Evolutionary conservation across 2,329 filamentous ascomycete species (phyloP), one percentile per base, ranked within the genome.

Genomic region (Lachnellula hyalina): DNA sequence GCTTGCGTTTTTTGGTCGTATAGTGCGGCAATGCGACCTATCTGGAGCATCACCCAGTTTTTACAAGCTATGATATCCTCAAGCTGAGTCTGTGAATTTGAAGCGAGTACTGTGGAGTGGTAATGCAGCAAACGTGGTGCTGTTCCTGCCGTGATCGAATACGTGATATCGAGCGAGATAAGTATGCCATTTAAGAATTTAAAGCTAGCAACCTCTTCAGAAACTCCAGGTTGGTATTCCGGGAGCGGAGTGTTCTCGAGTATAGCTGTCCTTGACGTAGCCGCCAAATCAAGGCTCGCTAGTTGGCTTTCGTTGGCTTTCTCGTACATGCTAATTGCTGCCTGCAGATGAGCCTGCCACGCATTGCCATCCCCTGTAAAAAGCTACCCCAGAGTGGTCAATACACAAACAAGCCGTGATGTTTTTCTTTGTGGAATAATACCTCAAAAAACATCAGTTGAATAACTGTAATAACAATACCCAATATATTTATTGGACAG

Each of bases 361-460:
- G 14, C 17, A 19, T 7, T 19, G 19, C 9, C 17, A 42, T 19
- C 8, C 3, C 40, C 17, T 4, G 14, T 42, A 8, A 9, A 42
- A 5, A 42, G 40, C 40, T 42, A 42, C 11, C n/a, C 2, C 14
- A n/a, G 14, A 42, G 17, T 21, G 19, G 9, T 42, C 15, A 21
- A 6, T 17, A 17, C 7, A 15, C 15, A 15, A 8, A 15, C 2
- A 21, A 42, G 9, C 2, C 7, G 21, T 42, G 40, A 42, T 19
- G 19, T 5, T 5, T 42, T 21, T 6, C 11, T 23, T 12, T 46
- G 38, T 34, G 21, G 40, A 32, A 25, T 17, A 49, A 55, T 53
- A 56, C 49, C 62, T 81, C 77, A 56, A 80, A 80, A 53, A 75
- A 71, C 55, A 79, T 75, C 57, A 81, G 71, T 62, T 80, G 77